Evolutionary conservation across 495 filamentous ascomycete species (phyloP).

Genomic region (Trypethelium eluteriae): DNA sequence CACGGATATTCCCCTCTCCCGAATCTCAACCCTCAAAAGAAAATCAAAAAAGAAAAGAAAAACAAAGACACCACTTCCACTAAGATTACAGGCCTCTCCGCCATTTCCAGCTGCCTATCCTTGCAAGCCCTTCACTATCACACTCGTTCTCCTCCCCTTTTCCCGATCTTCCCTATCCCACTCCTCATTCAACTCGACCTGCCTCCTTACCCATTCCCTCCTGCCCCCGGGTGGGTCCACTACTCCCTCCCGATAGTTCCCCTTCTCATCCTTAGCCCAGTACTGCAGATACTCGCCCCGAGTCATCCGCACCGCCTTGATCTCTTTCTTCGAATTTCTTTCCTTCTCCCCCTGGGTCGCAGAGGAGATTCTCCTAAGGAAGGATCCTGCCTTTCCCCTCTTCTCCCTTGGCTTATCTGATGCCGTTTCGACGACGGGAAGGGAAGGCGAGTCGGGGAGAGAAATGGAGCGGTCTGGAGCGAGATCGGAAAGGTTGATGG

Average conservation of each 20-base stretch:
- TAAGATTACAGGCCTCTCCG: no score
- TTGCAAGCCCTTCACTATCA: background rate
- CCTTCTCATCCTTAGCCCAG: conserved; percentile 14
- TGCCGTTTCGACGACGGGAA: background rate
- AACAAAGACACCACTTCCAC: no score
- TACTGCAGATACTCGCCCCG: conserved; percentile 14
- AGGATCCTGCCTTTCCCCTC: background rate
- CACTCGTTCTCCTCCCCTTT: background rate
- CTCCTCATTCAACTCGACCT: background rate
- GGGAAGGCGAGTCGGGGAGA: background rate
- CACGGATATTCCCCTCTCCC: no score
- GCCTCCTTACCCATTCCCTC: conserved; percentile 5
- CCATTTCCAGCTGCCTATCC: no score
- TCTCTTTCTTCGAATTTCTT: background rate
- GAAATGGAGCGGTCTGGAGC: background rate
- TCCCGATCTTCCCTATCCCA: background rate
- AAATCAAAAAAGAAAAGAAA: no score
- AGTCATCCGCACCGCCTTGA: conserved; percentile 14
- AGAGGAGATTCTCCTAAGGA: background rate
- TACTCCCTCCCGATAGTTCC: background rate
- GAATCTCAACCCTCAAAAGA: no score
- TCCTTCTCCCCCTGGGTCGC: background rate
- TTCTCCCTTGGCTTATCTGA: background rate
- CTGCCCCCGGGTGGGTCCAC: background rate
- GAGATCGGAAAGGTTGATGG: conserved; percentile 12